Evolutionary conservation across 768 basidiomycete species (phyloP).

Genomic region (Collybiopsis luxurians): DNA sequence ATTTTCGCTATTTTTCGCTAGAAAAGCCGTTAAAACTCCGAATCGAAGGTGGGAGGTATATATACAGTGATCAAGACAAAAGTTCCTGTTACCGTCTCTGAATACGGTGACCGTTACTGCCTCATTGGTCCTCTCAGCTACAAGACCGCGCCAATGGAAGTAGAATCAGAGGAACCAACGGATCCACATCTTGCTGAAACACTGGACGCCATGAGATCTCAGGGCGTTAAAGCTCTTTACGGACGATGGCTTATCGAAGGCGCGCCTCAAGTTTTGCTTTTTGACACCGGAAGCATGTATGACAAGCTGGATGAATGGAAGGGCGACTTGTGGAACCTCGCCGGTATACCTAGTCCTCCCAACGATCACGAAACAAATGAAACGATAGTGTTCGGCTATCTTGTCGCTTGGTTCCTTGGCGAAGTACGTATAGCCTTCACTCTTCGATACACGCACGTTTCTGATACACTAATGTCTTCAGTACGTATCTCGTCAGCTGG

Average conservation of each 20-base stretch:
- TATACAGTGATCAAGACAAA: constrained; percentile 99
- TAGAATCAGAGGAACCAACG: constrained; percentile 87
- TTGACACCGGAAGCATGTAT: constrained; percentile 90
- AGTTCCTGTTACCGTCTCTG: constrained; percentile 94
- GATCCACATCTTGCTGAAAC: constrained; percentile 76
- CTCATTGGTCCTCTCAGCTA: constrained; percentile 98
- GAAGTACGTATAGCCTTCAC: constrained; percentile 57
- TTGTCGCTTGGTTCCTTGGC: constrained; percentile 99
- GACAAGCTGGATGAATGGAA: constrained; percentile 97
- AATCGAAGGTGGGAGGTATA: too few species aligned
- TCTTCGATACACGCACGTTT: neutral
- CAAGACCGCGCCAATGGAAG: constrained; percentile 99
- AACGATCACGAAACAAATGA: constrained; percentile 99
- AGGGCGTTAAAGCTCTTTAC: constrained; percentile 93
- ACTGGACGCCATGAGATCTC: constrained; percentile 78
- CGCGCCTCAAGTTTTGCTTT: constrained; percentile 90
- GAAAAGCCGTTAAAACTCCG: too few species aligned
- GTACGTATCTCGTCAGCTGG: constrained; percentile 80
- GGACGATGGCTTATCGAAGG: constrained; percentile 99
- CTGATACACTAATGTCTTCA: constrained; percentile 24
- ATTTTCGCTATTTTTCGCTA: too few species aligned
- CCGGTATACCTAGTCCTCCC: constrained; percentile 95
- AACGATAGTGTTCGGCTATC: constrained; percentile 95
- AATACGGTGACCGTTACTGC: constrained; percentile 93
- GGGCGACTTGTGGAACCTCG: constrained; percentile 95